Conservation (phyloP, 352 stramenopile genomes). For the Elongisporangium undulatum region DNA sequence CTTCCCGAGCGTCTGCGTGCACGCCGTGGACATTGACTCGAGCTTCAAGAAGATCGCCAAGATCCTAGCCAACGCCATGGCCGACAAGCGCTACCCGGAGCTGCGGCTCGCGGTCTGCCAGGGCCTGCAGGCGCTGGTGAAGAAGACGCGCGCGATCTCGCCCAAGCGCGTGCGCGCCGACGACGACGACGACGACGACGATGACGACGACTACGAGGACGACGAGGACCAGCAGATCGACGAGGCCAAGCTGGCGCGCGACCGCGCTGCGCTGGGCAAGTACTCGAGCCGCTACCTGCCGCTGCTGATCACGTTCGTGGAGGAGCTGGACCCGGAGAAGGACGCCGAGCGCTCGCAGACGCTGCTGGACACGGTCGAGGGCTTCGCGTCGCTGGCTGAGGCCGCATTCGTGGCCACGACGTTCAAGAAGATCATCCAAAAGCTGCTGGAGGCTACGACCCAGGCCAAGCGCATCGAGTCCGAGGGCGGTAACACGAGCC, state of each 20-base stretch:
- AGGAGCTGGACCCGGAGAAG: slow-evolving; percentile 75
- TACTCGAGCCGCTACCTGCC: slow-evolving; percentile 82
- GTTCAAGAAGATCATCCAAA: slow-evolving; percentile 90
- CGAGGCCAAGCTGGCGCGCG: slow-evolving; percentile 67
- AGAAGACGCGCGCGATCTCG: slow-evolving; percentile 55
- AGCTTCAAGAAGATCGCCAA: slow-evolving; percentile 87
- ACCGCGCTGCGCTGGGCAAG: slow-evolving; percentile 74
- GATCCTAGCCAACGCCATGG: slow-evolving; percentile 82
- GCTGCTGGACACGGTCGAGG: slow-evolving; percentile 76
- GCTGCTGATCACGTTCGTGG: slow-evolving; percentile 78
- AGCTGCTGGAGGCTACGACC: slow-evolving; percentile 81
- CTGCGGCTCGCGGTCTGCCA: slow-evolving; percentile 82
- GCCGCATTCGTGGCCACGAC: slow-evolving; percentile 50
- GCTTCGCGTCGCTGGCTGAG: slow-evolving; percentile 77
- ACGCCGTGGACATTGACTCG: slow-evolving; percentile 65
- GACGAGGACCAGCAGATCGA: slow-evolving; percentile 60
- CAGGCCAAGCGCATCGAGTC: slow-evolving; percentile 63
- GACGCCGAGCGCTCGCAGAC: slow-evolving; percentile 66
- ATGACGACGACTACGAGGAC: slow-evolving; percentile 30
- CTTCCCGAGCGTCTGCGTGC: slow-evolving; percentile 76
- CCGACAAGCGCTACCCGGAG: slow-evolving; percentile 82
- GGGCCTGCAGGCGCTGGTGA: slow-evolving; percentile 77
- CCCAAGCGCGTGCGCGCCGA: slow-evolving; percentile 43
- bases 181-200: slow-evolving; percentile 28
- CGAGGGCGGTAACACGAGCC: slow-evolving; percentile 31